Evolutionary conservation across 257 asterid species (phyloP), one percentile per base, ranked within the genome.

Genomic region (Lycium barbarum): DNA sequence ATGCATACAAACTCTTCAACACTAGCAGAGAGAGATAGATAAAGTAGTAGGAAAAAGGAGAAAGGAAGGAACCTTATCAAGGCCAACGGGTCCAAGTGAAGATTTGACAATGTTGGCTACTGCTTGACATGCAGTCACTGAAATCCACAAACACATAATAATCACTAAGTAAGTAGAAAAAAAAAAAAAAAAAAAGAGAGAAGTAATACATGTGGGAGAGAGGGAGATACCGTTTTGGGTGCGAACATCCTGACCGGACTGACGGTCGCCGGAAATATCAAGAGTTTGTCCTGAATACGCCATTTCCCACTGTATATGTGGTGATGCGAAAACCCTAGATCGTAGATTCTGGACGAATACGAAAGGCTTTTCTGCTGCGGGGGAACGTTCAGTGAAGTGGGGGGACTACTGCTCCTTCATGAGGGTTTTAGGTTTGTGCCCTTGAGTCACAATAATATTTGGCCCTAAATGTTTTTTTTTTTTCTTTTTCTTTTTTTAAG

Each of bases 21-120:
- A 26, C 26, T 17, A 26, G 22, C 45, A 40, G 1, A 38, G 5
- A 58, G 12, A 20, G 17, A 74, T 33, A 47, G 13, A 4, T 82
- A 62, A 3, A 51, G 9, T 12, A 82, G 9, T 63, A 36, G 26
- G 85, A 7, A 8, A 63, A 70, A 40, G 22, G 68, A 81, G 74
- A 26, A 43, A 67, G 43, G 20, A 43, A 67, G 43, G 20, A 62
- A 95, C 99, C 99, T 96, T 96, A 89, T 96, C 99, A 76, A 96
- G 98, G 84, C 99, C 98, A 80, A 95, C 98, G 2, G 98, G 99
- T 83, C 99, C 99, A 22, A 97, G 97, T 1, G 98, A 97, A 15
- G 99, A 94, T 86, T 97, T 97, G 80, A 97, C 98, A 58, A 95
- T 92, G 87, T 96, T 93, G 7, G 99, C 97, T 59, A 96, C 88